Evolutionary conservation across 1,284 basidiomycete species (phyloP).

Genomic region (Fomitopsis betulina): DNA sequence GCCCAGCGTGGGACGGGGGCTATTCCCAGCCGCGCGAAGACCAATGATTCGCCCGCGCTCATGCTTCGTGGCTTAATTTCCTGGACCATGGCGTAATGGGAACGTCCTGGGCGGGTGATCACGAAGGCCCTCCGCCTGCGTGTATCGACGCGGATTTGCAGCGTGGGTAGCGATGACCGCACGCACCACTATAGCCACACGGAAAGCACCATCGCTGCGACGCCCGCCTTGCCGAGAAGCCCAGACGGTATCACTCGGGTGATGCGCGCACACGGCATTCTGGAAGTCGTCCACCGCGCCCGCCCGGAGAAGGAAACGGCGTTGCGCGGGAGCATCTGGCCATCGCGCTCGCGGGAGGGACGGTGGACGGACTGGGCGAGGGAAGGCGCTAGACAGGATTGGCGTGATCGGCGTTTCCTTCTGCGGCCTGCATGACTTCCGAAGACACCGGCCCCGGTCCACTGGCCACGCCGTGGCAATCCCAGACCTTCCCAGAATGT

Average conservation of each 20-base stretch:
- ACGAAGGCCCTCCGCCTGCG: not conserved
- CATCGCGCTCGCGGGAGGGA: constrained; percentile 6
- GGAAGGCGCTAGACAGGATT: constrained; percentile 6
- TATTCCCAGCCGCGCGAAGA: not conserved
- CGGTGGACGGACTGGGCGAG: not conserved
- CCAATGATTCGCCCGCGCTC: constrained; percentile 1
- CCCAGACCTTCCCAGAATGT: not conserved
- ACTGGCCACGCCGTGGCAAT: not conserved
- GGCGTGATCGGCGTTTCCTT: constrained; percentile 10
- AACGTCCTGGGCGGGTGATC: constrained; percentile 1
- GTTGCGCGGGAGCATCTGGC: not conserved
- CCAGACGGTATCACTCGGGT: not conserved
- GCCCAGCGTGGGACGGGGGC: not conserved
- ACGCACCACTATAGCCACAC: not conserved
- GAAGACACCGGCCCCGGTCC: constrained; percentile 6
- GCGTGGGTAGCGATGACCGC: not conserved
- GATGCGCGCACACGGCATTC: not conserved
- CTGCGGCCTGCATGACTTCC: not conserved
- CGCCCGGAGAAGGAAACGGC: not conserved
- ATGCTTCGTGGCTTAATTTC: constrained; percentile 1
- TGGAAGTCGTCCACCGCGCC: not conserved
- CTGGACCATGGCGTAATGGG: not conserved
- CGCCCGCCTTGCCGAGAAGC: not conserved
- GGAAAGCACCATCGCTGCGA: not conserved
- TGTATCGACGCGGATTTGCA: constrained; percentile 1